Percentiles rank a stretch among this genome's conserved stretches.
phyloP scores from a whole-genome alignment of 768 basidiomycete species.

The Russula foetens region DNA sequence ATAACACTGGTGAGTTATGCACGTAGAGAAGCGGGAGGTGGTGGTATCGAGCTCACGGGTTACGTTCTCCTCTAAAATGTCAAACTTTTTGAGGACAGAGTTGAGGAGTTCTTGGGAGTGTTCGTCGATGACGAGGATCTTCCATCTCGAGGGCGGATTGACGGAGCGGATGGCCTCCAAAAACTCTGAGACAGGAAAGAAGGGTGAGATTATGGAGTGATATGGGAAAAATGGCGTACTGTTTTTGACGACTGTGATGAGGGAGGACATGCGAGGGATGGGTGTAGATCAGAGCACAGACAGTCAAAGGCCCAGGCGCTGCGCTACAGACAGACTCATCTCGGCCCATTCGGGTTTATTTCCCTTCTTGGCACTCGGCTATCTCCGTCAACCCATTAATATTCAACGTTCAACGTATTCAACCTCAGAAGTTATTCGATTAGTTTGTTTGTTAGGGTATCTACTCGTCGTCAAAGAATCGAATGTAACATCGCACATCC shows the following conservation, averaged over 20 bases:
- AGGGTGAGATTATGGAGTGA: not conserved
- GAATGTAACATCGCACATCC: not conserved
- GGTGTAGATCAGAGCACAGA: no score
- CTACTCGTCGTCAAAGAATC: not conserved
- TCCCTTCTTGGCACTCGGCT: not conserved
- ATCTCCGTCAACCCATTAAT: slow-evolving; percentile 1
- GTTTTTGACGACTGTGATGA: slow-evolving; percentile 35
- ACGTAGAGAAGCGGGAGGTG: no score
- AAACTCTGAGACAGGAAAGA: slow-evolving; percentile 49
- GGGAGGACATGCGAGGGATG: slow-evolving; percentile 29
- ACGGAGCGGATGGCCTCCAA: slow-evolving; percentile 83
- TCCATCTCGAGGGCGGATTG: slow-evolving; percentile 85
- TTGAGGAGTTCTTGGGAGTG: slow-evolving; percentile 78
- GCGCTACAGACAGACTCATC: no score
- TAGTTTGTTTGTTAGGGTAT: not conserved
- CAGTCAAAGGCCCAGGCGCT: not conserved
- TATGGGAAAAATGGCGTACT: slow-evolving; percentile 26
- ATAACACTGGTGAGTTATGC: no score
- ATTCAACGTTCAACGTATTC: no score
- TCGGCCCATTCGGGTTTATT: no score
- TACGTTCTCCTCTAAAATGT: slow-evolving; percentile 93
- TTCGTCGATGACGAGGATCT: slow-evolving; percentile 95
- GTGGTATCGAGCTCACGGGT: slow-evolving; percentile 81
- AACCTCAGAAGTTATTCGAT: not conserved
- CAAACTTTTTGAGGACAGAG: slow-evolving; percentile 85